Base-by-base conservation (phyloP, 2,329 filamentous ascomycete genomes). In the Shiraia sp. region DNA sequence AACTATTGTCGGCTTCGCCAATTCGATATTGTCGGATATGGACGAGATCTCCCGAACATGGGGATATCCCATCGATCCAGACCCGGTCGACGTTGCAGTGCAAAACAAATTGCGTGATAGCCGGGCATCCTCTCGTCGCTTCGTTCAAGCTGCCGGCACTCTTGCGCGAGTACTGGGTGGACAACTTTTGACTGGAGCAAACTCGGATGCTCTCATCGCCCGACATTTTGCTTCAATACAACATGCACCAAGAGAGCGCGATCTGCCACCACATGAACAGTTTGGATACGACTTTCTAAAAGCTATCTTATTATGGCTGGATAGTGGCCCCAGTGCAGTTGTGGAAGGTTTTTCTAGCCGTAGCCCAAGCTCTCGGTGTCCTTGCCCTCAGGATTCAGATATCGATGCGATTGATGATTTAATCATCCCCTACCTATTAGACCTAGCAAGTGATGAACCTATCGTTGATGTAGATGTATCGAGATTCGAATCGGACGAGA, bases 261-360 rank as follows among this genome's bases (percentile, higher is more conserved):
- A 57, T 6, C 30, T 69, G 8, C 56, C 63, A 12, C 57, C 44
- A 6, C 67, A 72, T 14, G 74, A 80, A 31, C 75, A 77, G 10
- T 85, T 85, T 57, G 74, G 74, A n/a, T 84, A 83, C 52, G 82
- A 85, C 50, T 85, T 86, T 51, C 53, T 85, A 17, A 83, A 81
- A 58, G 80, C 82, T 1, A 82, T 85, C 30, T 57, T 83, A 2
- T 69, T 85, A 1, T 86, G 81, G 79, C 66, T 85, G 2, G 79
- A 82, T 40, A 81, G 79, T 24, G 82, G 82, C 8, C 68, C 79
- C 10, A 70, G 75, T 7, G 74, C 73, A 19, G 61, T 85, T 8
- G 61, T 84, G 2, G 71, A 78, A 43, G 80, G 78, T 0, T 86
- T 86, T 60, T 79, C 77, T 28, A 69, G 73, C 36, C 67, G 71